These are phyloP conservation scores for Laburnicola sp. DNA, from an alignment of 2,329 filamentous ascomycete genomes.

Conservation along the genomic window DNA sequence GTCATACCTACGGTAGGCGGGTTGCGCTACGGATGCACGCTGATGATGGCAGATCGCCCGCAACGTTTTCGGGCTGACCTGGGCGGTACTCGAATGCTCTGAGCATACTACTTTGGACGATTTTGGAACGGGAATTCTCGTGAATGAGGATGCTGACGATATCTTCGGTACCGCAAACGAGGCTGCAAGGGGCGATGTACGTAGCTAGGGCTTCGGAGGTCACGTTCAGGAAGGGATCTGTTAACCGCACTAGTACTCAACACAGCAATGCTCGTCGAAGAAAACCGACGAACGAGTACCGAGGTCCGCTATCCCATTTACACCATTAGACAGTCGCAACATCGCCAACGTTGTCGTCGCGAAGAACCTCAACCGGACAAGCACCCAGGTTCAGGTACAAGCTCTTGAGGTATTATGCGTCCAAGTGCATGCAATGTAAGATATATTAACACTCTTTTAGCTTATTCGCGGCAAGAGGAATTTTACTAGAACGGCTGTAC, in stretches of 20 bases:
- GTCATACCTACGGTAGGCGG: slow-evolving; percentile 8
- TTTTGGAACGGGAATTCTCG: slow-evolving; percentile 72
- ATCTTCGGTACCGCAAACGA: slow-evolving; percentile 24
- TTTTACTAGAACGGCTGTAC: slow-evolving; percentile 72
- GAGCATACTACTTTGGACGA: slow-evolving; percentile 76
- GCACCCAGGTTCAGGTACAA: slow-evolving; percentile 80
- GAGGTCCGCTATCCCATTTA: slow-evolving; percentile 38
- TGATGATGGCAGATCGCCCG: slow-evolving; percentile 59
- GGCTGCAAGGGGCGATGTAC: slow-evolving; percentile 20
- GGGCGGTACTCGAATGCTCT: slow-evolving; percentile 72
- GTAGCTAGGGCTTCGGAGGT: not conserved
- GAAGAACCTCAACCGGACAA: slow-evolving; percentile 74
- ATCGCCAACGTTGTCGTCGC: slow-evolving; percentile 85
- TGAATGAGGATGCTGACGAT: slow-evolving; percentile 37
- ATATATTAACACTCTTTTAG: slow-evolving; percentile 53
- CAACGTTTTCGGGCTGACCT: slow-evolving; percentile 72
- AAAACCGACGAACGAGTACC: slow-evolving; percentile 31
- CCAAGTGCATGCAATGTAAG: slow-evolving; percentile 7
- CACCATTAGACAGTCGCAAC: slow-evolving; percentile 52
- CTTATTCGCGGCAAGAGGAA: slow-evolving; percentile 79
- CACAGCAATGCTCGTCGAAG: slow-evolving; percentile 22
- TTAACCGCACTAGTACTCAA: slow-evolving; percentile 23
- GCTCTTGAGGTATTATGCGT: slow-evolving; percentile 57
- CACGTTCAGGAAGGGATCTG: not conserved
- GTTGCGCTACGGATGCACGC: slow-evolving; percentile 7